Conservation (phyloP, 1,284 basidiomycete species). For the Puccinia horiana region DNA sequence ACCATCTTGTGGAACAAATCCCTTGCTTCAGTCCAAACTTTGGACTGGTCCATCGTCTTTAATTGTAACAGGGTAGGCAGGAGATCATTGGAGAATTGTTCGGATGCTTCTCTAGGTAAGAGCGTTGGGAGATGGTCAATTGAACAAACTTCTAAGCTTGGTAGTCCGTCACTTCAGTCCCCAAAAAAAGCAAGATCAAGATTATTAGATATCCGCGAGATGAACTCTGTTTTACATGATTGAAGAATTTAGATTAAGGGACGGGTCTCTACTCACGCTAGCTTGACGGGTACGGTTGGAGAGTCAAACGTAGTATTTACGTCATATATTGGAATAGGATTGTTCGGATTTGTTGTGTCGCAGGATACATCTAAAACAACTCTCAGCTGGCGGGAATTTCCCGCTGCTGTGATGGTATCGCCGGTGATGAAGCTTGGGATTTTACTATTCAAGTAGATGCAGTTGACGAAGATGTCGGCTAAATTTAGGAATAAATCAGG, state of each 20-base stretch:
- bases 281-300: constrained; percentile 83
- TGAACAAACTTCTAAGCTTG: constrained; percentile 80
- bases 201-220: not conserved
- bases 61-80: constrained; percentile 81
- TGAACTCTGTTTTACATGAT: not conserved
- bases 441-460: constrained; percentile 89
- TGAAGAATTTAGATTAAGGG: not conserved
- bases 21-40: constrained; percentile 43
- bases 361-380: constrained; percentile 97
- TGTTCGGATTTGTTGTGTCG: constrained; percentile 98
- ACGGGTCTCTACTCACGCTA: constrained; percentile 13
- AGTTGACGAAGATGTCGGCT: constrained; percentile 98
- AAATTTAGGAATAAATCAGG: not conserved
- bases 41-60: constrained; percentile 22
- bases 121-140: constrained; percentile 98
- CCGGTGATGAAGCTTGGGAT: constrained; percentile 83
- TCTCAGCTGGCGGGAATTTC: constrained; percentile 69
- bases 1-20: constrained; percentile 44
- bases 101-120: constrained; percentile 90
- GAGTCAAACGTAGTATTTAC: constrained; percentile 94
- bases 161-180: constrained; percentile 61
- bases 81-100: constrained; percentile 90
- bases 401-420: constrained; percentile 74
- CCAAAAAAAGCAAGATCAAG: not conserved
- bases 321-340: constrained; percentile 92